These are phyloP conservation scores for Coemansia sp. DNA, from an alignment of 192 early-diverging fungal species.

Conservation along the genomic window DNA sequence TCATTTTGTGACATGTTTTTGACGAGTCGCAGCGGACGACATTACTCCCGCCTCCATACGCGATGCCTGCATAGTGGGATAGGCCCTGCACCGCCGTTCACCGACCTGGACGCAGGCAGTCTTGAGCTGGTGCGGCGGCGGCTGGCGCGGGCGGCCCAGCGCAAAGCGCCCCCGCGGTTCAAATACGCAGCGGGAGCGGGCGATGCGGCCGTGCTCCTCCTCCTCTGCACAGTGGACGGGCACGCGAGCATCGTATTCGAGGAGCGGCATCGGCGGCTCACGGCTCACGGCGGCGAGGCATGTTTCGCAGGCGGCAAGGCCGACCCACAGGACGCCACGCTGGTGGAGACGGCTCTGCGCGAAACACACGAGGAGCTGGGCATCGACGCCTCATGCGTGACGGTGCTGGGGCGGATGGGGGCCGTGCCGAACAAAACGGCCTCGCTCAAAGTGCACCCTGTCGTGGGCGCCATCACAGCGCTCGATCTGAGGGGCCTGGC, in stretches of 20 bases:
- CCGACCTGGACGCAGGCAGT: constrained; percentile 11
- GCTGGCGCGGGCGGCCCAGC: constrained; percentile 7
- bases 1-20: too few relatives aligned
- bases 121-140: constrained; percentile 21
- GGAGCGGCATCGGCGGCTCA: constrained; percentile 63
- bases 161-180: constrained; percentile 11
- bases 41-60: not conserved
- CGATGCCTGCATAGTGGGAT: not conserved
- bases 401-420: constrained; percentile 63
- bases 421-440: constrained; percentile 61
- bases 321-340: constrained; percentile 59
- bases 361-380: constrained; percentile 83
- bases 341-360: constrained; percentile 68
- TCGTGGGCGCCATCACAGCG: constrained; percentile 58
- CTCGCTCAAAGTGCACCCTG: constrained; percentile 61
- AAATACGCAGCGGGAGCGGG: not conserved
- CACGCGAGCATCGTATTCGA: constrained; percentile 77
- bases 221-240: constrained; percentile 64
- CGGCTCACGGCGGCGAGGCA: constrained; percentile 76
- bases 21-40: not conserved
- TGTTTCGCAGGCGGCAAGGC: constrained; percentile 79
- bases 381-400: constrained; percentile 44
- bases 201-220: constrained; percentile 49
- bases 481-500: constrained; percentile 45
- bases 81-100: constrained; percentile 9